phyloP scores from a whole-genome alignment of 2,329 filamentous ascomycete genomes.

The Ophidiomyces ophidiicola region DNA sequence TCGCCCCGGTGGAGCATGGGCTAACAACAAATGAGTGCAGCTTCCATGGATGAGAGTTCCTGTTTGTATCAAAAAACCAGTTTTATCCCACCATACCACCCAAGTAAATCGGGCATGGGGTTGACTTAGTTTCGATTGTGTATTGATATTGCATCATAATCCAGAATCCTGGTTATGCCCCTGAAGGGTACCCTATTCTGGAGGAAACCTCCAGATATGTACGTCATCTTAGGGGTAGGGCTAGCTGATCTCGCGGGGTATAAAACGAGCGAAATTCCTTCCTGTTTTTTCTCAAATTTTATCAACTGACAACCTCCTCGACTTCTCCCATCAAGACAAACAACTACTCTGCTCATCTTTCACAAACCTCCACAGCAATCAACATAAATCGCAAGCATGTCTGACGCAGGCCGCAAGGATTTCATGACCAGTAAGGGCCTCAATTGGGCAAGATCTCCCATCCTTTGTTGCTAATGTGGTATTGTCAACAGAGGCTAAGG shows the following conservation, averaged over 20 bases:
- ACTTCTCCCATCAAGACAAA: too few relatives aligned
- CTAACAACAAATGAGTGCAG: too few relatives aligned
- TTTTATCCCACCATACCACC: too few relatives aligned
- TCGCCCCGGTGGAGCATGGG: too few relatives aligned
- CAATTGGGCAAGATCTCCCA: neutral
- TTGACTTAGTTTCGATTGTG: neutral
- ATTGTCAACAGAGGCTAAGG: conserved; percentile 38
- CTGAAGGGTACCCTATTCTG: neutral
- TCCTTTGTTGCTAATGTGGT: conserved; percentile 15
- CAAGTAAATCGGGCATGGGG: neutral
- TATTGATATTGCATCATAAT: conserved; percentile 9
- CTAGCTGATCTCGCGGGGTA: conserved; percentile 1
- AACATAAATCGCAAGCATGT: conserved; percentile 37
- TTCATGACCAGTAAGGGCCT: conserved; percentile 38
- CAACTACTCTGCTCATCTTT: neutral
- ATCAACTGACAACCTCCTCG: neutral
- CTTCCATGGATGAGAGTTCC: too few relatives aligned
- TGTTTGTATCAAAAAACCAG: too few relatives aligned
- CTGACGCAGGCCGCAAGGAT: conserved; percentile 52
- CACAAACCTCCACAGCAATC: conserved; percentile 3
- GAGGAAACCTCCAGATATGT: conserved; percentile 1
- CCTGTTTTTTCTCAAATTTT: neutral
- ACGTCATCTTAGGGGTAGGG: neutral
- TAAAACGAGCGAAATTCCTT: conserved; percentile 6
- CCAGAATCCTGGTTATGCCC: conserved; percentile 7